phyloP scores from a whole-genome alignment of 2,329 filamentous ascomycete genomes.

The Helicocarpus griseus region DNA sequence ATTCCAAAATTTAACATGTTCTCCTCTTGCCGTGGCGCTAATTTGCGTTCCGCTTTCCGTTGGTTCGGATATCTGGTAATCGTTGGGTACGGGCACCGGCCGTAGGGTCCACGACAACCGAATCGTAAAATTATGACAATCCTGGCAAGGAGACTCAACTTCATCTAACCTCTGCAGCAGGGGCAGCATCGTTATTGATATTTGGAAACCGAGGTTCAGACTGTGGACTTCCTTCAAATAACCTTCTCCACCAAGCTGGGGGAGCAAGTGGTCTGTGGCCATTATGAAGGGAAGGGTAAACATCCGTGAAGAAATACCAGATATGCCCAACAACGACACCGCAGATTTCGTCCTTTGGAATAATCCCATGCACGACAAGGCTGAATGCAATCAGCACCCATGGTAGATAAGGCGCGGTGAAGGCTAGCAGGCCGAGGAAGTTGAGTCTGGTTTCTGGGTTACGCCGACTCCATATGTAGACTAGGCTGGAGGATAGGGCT shows the following conservation, averaged over 20 bases:
- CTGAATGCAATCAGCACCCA: conserved; percentile 95
- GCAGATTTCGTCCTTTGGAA: conserved; percentile 94
- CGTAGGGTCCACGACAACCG: too few relatives aligned
- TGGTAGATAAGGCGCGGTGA: conserved; percentile 87
- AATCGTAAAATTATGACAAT: not conserved
- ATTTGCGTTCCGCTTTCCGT: too few relatives aligned
- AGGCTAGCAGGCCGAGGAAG: conserved; percentile 79
- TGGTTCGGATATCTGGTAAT: too few relatives aligned
- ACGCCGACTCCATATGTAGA: conserved; percentile 95
- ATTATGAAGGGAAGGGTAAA: conserved; percentile 84
- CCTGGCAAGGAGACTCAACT: not conserved
- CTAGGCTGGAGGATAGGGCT: conserved; percentile 80
- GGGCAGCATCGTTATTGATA: conserved; percentile 49
- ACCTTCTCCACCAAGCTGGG: conserved; percentile 75
- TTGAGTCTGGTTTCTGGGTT: conserved; percentile 88
- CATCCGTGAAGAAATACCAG: conserved; percentile 97
- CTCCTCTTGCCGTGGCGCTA: too few relatives aligned
- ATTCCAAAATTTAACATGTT: too few relatives aligned
- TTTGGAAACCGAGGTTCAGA: conserved; percentile 27
- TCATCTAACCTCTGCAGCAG: conserved; percentile 30
- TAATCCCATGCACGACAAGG: conserved; percentile 74
- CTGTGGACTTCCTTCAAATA: conserved; percentile 54
- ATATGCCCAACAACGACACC: conserved; percentile 90
- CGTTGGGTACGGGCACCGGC: too few relatives aligned
- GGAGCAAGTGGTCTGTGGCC: conserved; percentile 81